Evolutionary conservation across 306 rosid species (phyloP), one percentile per base, ranked within the genome.

Genomic region (Luffa aegyptiaca): DNA sequence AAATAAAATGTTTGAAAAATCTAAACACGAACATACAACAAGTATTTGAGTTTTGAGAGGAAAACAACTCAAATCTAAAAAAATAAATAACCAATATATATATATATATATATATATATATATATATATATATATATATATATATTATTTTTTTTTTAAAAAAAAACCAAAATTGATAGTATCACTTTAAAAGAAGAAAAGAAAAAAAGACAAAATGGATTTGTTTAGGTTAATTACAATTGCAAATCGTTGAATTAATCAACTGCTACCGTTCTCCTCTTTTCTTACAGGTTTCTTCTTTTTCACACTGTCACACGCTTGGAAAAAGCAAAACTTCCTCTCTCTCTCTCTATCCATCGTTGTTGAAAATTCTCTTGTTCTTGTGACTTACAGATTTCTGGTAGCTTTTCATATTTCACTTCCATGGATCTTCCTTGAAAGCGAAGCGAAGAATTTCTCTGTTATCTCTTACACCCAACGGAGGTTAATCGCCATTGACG

Each of bases 361-460:
- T 42, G 51, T 68, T 68, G 11, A 71, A 21, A 46, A 71, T 71
- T 71, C 76, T 26, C 14, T 49, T 49, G 55, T 73, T 73, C 44
- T 73, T 73, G 18, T n/a, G 31, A 4, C 0, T n/a, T 5, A 70
- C 55, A 39, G 74, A 41, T 41, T 41, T 41, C 76, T 9, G 73
- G 56, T 44, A 68, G 52, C 33, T 14, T 9, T 73, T 44, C 26
- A 1, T 2, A 5, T 5, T 46, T 46, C 57, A 7, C 46, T 1
- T 73, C 76, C 10, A 44, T 71, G 59, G 44, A 49, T 73, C 31
- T 73, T 49, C 59, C 77, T 73, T 73, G 41, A 31, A 73, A 73
- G 14, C 77, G 12, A 73, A 73, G 77, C 45, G 17, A 73, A 49
- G 77, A 73, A 73, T 73, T 73, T 73, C 44, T 45, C 77, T 73